Evolutionary conservation across 1,284 basidiomycete genomes (phyloP).

Genomic region (Cystobasidium sp.): DNA sequence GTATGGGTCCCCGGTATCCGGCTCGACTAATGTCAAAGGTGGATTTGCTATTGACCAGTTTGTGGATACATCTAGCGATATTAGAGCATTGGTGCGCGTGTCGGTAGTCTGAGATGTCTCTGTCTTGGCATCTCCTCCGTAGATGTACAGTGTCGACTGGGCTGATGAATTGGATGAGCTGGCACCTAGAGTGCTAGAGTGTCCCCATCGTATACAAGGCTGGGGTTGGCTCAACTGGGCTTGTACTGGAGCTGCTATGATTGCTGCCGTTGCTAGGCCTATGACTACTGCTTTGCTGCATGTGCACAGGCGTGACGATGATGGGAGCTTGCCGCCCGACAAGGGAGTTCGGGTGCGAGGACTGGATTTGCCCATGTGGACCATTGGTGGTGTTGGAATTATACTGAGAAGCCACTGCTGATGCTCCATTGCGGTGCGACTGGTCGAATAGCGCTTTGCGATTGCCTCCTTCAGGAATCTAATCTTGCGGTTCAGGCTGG

Average conservation of each 20-base stretch:
- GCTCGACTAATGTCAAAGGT: conserved; percentile 47
- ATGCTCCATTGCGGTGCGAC: too few species aligned
- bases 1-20: conserved; percentile 49
- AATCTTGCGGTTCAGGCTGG: too few species aligned
- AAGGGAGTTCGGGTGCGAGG: not conserved
- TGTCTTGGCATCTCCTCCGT: conserved; percentile 49
- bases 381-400: too few species aligned
- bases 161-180: conserved; percentile 24
- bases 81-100: conserved; percentile 53
- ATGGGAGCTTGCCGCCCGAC: not conserved
- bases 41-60: conserved; percentile 51
- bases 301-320: not conserved
- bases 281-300: not conserved
- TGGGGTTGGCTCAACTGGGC: conserved; percentile 31
- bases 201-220: conserved; percentile 29
- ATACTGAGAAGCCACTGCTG: too few species aligned
- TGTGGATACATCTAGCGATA: conserved; percentile 47
- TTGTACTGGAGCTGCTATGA: not conserved
- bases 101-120: conserved; percentile 41
- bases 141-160: conserved; percentile 35
- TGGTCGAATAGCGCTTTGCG: too few species aligned
- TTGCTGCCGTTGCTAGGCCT: conserved; percentile 3
- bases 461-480: too few species aligned
- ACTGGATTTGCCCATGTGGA: not conserved
- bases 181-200: conserved; percentile 20